phyloP scores from a whole-genome alignment of 2,329 filamentous ascomycete genomes.

The Monosporascus sp. region DNA sequence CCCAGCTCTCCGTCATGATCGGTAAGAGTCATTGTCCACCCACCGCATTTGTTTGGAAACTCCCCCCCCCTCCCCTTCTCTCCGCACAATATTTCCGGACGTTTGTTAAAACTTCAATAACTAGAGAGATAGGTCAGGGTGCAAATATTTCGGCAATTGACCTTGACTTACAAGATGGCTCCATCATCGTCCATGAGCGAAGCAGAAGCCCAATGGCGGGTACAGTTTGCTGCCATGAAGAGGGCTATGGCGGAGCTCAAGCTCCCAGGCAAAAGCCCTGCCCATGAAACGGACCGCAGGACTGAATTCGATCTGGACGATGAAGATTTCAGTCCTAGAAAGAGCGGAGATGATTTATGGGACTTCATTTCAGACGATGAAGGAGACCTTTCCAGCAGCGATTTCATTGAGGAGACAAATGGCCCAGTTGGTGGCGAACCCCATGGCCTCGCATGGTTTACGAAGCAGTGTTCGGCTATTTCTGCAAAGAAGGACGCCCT shows the following conservation, averaged over 20 bases:
- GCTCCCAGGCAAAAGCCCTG: constrained; percentile 34
- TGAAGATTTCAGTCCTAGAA: constrained; percentile 49
- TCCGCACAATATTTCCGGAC: no score
- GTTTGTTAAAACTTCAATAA: no score
- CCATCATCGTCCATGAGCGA: constrained; percentile 22
- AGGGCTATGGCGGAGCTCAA: constrained; percentile 71
- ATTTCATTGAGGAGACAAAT: constrained; percentile 47
- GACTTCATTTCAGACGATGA: constrained; percentile 78
- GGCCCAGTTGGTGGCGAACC: constrained; percentile 21
- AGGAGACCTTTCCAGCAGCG: constrained; percentile 59
- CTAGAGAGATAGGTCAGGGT: no score
- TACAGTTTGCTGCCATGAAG: constrained; percentile 81
- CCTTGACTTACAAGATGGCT: constrained; percentile 10
- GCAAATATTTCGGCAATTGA: no score
- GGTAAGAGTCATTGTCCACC: no score
- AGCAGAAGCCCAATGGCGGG: constrained; percentile 67
- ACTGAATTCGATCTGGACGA: constrained; percentile 62
- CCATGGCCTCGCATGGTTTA: constrained; percentile 66
- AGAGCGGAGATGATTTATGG: constrained; percentile 79
- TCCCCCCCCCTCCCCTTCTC: no score
- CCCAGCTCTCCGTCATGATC: no score
- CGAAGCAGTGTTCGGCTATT: constrained; percentile 60
- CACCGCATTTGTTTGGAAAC: no score
- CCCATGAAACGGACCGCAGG: constrained; percentile 42
- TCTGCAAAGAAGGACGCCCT: constrained; percentile 61